Base-by-base conservation (phyloP, 768 basidiomycete genomes). In the Tephrocybe rancida region DNA sequence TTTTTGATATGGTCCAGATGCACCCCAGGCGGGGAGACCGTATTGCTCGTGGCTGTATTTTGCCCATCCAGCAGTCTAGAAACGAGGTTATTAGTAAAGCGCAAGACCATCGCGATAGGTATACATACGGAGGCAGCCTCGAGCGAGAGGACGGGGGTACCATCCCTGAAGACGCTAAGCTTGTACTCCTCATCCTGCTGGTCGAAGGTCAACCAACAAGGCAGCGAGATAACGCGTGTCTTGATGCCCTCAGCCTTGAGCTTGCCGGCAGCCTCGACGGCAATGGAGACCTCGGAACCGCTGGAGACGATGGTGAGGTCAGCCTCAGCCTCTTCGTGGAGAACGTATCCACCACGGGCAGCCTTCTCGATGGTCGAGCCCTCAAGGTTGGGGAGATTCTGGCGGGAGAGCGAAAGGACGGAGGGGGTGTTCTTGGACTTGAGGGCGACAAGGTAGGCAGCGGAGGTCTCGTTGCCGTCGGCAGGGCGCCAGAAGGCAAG, bases 401-500 rank as follows among this genome's bases (percentile, higher is more conserved):
- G 91, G 37, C 91, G 85, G 49, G 92, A 92, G 51, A 91, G 82
- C 3, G 86, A 87, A 53, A 93, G 76, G 61, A 95, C 79, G 22
- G 93, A 94, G 25, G 95, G 94, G 2, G 92, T 95, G 62, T 76
- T 71, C 57, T 72, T 82, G 56, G 91, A 86, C 59, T 81, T 78
- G 62, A 98, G 71, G 42, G 94, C 89, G 52, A 87, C 83, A 55
- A 83, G 70, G 78, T 97, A 97, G 16, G 95, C 83, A 19, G 95
- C 95, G 19, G 92, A 94, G n/a, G 92, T 95, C 78, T 98, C 95
- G 70, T 97, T 96, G 29, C 95, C 95, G 68, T 97, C 94, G 24
- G 94, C 92, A 5, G 92, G 92, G 55, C 92, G 87, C 88, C 89
- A 90, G 80, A 97, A 92, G 57, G 90, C 89, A 47, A 92, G 74